Conservation (phyloP, 2,329 filamentous ascomycete species). For the Nemania diffusa region DNA sequence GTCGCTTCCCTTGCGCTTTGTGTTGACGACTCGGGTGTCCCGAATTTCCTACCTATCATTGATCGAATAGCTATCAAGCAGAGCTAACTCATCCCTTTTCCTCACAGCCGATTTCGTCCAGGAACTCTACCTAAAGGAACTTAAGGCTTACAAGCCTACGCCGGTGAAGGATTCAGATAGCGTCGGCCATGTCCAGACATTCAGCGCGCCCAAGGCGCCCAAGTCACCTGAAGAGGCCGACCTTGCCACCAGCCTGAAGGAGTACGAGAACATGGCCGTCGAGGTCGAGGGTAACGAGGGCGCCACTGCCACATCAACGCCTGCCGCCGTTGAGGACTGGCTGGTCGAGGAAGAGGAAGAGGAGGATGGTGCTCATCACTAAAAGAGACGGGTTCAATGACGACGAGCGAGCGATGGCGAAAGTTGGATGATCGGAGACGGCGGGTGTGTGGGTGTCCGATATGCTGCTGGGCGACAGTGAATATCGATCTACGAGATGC, state of each 20-base stretch:
- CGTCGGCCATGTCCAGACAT: constrained; percentile 91
- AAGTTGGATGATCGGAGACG: not conserved
- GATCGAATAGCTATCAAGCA: not conserved
- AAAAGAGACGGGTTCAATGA: constrained; percentile 42
- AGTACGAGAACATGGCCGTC: constrained; percentile 93
- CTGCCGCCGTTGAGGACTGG: constrained; percentile 74
- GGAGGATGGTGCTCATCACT: constrained; percentile 61
- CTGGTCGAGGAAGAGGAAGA: constrained; percentile 81
- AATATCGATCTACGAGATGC: constrained; percentile 22
- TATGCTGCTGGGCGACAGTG: constrained; percentile 26
- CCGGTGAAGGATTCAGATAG: constrained; percentile 86
- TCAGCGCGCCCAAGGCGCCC: constrained; percentile 81
- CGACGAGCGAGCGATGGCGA: constrained; percentile 21
- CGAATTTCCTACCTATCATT: not conserved
- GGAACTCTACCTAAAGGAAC: constrained; percentile 95
- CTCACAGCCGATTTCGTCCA: constrained; percentile 90
- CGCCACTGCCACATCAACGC: constrained; percentile 66
- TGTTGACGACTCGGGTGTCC: not conserved
- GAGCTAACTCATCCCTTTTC: constrained; percentile 26
- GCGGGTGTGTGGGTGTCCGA: constrained; percentile 9
- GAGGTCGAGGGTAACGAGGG: constrained; percentile 90
- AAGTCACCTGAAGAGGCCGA: constrained; percentile 92
- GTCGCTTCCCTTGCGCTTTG: not conserved
- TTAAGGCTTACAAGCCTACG: constrained; percentile 92
- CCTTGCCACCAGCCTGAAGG: constrained; percentile 89